Evolutionary conservation across 106 monocot genomes (phyloP), one percentile per base, ranked within the genome.

Genomic region (Acorus gramineus): DNA sequence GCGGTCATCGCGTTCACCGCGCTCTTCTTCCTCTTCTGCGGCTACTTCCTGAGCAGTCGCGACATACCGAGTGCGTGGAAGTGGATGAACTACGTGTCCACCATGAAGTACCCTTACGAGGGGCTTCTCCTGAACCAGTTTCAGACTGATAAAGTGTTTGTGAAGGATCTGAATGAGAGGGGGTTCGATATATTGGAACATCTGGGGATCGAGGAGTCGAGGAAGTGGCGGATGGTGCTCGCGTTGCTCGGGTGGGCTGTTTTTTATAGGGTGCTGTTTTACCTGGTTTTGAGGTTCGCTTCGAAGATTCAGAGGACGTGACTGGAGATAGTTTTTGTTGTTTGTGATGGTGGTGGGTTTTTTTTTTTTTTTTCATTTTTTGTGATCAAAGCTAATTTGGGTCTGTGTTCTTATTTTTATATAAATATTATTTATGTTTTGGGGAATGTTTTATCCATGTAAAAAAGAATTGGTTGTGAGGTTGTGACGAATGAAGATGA

Each of bases 31-130:
- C 48, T 70, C 7, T 78, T 82, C 58, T 78, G 74, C 62, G 82
- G 82, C 14, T 82, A 78, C 61, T 82, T 78, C 70, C 65, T 82
- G 42, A 71, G 52, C 46, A 57, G 70, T 47, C 14, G 64, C 46
- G 57, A 69, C 55, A 82, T 78, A 10, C 82, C 82, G 0, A 3
- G 0, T 0, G 74, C 55, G 6, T 81, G 81, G 81, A 63, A 69
- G 44, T 81, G 76, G 81, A 76, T 81, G 72, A 76, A 81, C 57
- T 49, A 10, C 49, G 51, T 81, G 28, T 81, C 81, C 11, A 64
- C 76, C 3, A 72, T 81, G 72, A 81, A 76, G 72, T 81, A 81
- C 45, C 76, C 81, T 0, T 81, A 77, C 53, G 52, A 81, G 47
- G 81, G 76, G 49, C 49, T 76, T 57, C 59, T 81, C 59, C 71